Conservation (phyloP, 495 filamentous ascomycete genomes). For the Parachaetomium inaequale region DNA sequence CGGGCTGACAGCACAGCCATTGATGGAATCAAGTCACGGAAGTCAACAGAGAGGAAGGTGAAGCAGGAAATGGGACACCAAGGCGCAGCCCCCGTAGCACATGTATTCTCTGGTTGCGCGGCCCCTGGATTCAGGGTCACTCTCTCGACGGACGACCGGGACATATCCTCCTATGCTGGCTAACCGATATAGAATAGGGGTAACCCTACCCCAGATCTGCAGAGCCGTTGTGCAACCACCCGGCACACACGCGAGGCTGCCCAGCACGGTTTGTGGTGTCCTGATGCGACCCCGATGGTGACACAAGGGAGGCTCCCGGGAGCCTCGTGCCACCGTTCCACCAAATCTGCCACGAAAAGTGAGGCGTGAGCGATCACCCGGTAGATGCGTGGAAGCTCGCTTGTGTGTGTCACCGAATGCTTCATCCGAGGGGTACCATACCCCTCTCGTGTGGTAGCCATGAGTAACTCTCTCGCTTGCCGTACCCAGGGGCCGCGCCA, state of each 20-base stretch:
- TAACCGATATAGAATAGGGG: neutral
- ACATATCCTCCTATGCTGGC: neutral
- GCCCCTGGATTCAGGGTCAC: neutral
- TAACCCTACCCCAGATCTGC: neutral
- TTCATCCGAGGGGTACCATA: neutral
- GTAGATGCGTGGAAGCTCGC: neutral
- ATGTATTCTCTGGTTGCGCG: constrained; percentile 6
- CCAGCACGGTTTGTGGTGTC: neutral
- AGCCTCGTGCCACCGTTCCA: constrained; percentile 1
- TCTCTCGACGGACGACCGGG: neutral
- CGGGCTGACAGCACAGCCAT: neutral
- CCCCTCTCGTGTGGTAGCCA: neutral
- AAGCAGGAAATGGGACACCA: neutral
- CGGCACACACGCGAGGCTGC: neutral
- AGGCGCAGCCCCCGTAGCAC: neutral
- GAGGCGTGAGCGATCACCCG: constrained; percentile 5
- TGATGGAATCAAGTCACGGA: neutral
- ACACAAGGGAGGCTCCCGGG: neutral
- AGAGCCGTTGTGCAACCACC: neutral
- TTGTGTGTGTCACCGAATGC: neutral
- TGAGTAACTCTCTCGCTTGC: neutral
- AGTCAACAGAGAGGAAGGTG: neutral
- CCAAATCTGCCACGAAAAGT: constrained; percentile 4
- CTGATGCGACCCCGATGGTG: neutral
- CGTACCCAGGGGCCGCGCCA: neutral